phyloP scores from a whole-genome alignment of 441 rosid species.

The Corymbia calophylla region DNA sequence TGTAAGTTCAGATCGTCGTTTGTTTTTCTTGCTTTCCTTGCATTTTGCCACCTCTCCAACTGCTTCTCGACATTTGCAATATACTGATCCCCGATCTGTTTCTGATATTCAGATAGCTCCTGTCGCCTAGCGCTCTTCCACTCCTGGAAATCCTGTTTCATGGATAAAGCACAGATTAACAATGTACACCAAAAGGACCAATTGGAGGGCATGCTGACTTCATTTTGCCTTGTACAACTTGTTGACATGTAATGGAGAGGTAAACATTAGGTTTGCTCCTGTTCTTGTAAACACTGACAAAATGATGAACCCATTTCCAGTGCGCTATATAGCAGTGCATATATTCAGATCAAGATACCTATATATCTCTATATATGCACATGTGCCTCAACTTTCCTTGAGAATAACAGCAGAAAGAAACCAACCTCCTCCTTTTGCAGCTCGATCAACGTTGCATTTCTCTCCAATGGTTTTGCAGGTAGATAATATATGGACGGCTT shows the following conservation, averaged over 20 bases:
- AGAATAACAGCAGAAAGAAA: not conserved
- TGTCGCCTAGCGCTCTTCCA: slow-evolving; percentile 75
- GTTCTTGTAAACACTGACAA: not conserved
- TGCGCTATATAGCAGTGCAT: not conserved
- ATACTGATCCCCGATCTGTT: slow-evolving; percentile 59
- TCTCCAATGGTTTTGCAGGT: slow-evolving; percentile 58
- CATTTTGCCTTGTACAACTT: not conserved
- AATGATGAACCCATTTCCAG: not conserved
- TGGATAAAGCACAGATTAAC: not conserved
- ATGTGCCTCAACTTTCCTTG: not conserved
- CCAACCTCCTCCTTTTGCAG: slow-evolving; percentile 62
- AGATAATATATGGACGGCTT: slow-evolving; percentile 80
- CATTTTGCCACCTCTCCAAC: slow-evolving; percentile 91
- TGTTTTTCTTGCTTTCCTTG: slow-evolving; percentile 61
- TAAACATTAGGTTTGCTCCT: not conserved
- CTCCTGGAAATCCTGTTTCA: slow-evolving; percentile 48
- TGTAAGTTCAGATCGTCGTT: slow-evolving; percentile 60
- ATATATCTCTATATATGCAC: not conserved
- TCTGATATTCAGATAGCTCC: slow-evolving; percentile 73
- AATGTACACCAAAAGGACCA: not conserved
- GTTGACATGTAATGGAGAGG: not conserved
- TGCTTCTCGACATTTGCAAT: slow-evolving; percentile 78
- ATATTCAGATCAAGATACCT: not conserved
- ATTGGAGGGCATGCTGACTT: not conserved
- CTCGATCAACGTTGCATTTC: slow-evolving; percentile 40